Evolutionary conservation across 2,329 filamentous ascomycete species (phyloP).

Genomic region (Bipolaris victoriae): DNA sequence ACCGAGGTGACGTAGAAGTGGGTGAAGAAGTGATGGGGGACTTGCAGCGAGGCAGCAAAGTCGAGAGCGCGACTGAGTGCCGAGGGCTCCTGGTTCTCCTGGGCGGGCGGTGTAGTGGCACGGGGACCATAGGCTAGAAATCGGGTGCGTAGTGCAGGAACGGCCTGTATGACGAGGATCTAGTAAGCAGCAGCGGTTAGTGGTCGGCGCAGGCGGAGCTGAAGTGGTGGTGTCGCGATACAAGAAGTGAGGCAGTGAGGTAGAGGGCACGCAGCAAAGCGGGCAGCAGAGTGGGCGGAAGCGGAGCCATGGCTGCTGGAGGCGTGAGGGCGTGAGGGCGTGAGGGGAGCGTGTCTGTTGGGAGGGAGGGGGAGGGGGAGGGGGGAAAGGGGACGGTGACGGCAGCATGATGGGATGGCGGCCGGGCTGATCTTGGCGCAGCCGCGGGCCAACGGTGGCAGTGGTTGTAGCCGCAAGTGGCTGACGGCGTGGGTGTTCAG

Average conservation of each 20-base stretch:
- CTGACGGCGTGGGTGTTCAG: slow-evolving; percentile 1
- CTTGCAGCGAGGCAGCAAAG: slow-evolving; percentile 60
- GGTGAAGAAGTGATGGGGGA: slow-evolving; percentile 88
- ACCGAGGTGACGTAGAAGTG: slow-evolving; percentile 84
- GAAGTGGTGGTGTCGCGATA: slow-evolving; percentile 43
- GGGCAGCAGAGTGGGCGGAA: slow-evolving; percentile 18
- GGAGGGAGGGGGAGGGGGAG: background rate
- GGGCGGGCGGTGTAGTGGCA: slow-evolving; percentile 35
- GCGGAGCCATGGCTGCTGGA: background rate
- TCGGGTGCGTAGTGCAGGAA: slow-evolving; percentile 59
- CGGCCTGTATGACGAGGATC: slow-evolving; percentile 59
- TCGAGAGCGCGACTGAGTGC: slow-evolving; percentile 52
- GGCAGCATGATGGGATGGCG: slow-evolving; percentile 19
- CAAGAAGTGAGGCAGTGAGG: slow-evolving; percentile 48
- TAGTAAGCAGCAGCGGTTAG: slow-evolving; percentile 45
- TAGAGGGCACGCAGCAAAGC: slow-evolving; percentile 46
- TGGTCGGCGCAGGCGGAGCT: slow-evolving; percentile 25
- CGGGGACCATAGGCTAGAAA: slow-evolving; percentile 68
- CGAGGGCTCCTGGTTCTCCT: slow-evolving; percentile 12
- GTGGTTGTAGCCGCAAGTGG: slow-evolving; percentile 5
- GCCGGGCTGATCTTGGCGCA: background rate
- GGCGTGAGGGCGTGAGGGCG: background rate
- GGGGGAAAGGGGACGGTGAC: slow-evolving; percentile 13
- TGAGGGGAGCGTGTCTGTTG: background rate
- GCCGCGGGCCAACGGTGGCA: background rate